Conservation (phyloP, 2,329 filamentous ascomycete species). For the Aureobasidium subglaciale region DNA sequence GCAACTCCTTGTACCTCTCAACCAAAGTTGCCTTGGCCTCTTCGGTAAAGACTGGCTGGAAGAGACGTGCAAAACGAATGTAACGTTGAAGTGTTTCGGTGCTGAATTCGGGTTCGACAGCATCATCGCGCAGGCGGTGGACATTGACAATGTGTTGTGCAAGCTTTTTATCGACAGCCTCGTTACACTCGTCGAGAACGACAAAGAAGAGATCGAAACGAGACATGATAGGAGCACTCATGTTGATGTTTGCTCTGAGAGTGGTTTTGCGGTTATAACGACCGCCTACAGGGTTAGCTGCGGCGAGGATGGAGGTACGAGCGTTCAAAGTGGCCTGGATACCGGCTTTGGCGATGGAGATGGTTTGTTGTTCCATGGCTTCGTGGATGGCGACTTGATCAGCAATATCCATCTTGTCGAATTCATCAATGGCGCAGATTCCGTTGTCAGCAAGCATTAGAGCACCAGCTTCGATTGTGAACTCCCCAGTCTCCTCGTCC, state of each 20-base stretch:
- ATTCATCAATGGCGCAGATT: constrained; percentile 97
- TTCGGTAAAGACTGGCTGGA: constrained; percentile 84
- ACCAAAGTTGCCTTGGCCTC: constrained; percentile 82
- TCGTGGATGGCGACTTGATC: constrained; percentile 99
- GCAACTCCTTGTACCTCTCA: constrained; percentile 88
- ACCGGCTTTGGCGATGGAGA: constrained; percentile 95
- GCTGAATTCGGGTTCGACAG: constrained; percentile 85
- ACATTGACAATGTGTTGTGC: constrained; percentile 92
- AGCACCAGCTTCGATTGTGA: constrained; percentile 96
- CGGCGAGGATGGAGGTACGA: constrained; percentile 87
- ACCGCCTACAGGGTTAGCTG: constrained; percentile 90
- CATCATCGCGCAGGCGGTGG: constrained; percentile 86
- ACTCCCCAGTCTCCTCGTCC: constrained; percentile 96
- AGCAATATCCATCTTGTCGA: constrained; percentile 98
- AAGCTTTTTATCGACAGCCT: constrained; percentile 79
- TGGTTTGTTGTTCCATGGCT: constrained; percentile 99
- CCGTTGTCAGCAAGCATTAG: constrained; percentile 96
- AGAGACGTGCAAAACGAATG: constrained; percentile 91
- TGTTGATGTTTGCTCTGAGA: constrained; percentile 91
- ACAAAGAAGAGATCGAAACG: constrained; percentile 99
- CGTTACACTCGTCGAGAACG: constrained; percentile 93
- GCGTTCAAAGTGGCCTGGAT: constrained; percentile 98
- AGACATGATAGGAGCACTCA: constrained; percentile 98
- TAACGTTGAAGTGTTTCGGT: constrained; percentile 96
- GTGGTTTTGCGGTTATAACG: constrained; percentile 97